These are phyloP conservation scores for Ustanciosporium gigantosporum DNA, from an alignment of 1,284 basidiomycete genomes.

Conservation along the genomic window DNA sequence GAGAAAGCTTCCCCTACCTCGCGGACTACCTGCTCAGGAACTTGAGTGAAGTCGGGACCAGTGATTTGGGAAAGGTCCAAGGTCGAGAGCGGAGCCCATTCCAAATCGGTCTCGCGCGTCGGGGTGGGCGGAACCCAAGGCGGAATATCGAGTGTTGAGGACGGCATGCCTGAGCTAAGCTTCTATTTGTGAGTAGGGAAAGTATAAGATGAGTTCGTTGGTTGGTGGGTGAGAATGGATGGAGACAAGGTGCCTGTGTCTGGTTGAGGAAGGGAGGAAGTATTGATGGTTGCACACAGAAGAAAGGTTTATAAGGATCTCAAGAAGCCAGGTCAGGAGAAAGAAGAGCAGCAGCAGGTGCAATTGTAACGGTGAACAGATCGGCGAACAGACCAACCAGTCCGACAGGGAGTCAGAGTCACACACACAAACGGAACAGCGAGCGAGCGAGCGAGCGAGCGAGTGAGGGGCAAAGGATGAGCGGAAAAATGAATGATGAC, in stretches of 20 bases:
- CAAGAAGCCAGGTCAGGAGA: no score
- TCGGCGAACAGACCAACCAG: no score
- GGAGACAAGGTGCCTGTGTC: no score
- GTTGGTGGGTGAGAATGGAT: no score
- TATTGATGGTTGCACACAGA: not conserved
- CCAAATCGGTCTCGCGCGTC: constrained; percentile 47
- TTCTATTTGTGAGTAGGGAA: not conserved
- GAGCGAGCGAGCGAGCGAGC: no score
- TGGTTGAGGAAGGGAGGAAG: not conserved
- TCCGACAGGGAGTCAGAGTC: no score
- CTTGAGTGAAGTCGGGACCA: constrained; percentile 48
- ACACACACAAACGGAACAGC: no score
- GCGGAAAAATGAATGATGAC: no score
- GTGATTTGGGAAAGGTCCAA: constrained; percentile 53
- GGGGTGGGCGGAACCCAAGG: constrained; percentile 49
- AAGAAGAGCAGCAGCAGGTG: no score
- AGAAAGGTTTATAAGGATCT: not conserved
- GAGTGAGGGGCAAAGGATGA: no score
- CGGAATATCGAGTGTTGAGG: constrained; percentile 29
- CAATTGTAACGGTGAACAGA: no score
- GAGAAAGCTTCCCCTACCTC: constrained; percentile 52
- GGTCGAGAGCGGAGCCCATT: constrained; percentile 57
- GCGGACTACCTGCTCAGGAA: constrained; percentile 44
- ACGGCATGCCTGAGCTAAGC: no score
- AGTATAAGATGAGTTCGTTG: not conserved